A percentile compares a stretch with the other conserved stretches of the same genome.
phyloP scores from a whole-genome alignment of 2,329 filamentous ascomycete species.

The Colletotrichum plurivorum region DNA sequence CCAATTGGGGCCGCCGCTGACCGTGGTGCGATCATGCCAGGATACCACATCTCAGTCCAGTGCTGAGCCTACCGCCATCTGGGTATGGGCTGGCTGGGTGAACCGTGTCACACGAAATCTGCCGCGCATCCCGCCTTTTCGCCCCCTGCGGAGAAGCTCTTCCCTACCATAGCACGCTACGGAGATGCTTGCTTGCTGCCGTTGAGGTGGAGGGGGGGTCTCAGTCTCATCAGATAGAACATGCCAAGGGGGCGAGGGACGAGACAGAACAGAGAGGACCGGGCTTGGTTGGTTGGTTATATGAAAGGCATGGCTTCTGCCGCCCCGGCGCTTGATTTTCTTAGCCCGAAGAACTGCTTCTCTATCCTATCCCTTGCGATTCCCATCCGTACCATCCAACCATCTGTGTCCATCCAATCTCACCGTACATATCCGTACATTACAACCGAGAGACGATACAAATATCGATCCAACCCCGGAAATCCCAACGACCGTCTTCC shows the following conservation, averaged over 20 bases:
- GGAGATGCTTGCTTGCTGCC: constrained; percentile 9
- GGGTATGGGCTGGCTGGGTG: no score
- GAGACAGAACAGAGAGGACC: constrained; percentile 1
- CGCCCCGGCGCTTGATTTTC: constrained; percentile 13
- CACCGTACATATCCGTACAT: no score
- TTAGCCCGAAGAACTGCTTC: constrained; percentile 13
- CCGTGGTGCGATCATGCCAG: constrained; percentile 35
- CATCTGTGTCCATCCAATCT: no score
- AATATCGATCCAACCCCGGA: constrained; percentile 8
- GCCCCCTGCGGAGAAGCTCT: constrained; percentile 29
- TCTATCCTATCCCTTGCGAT: constrained; percentile 31
- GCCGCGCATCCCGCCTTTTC: constrained; percentile 35
- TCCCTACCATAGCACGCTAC: background rate
- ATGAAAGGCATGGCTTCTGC: constrained; percentile 37
- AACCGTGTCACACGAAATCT: constrained; percentile 28
- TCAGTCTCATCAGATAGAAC: constrained; percentile 28
- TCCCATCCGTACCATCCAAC: background rate
- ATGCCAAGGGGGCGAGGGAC: constrained; percentile 21
- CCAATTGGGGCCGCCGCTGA: constrained; percentile 31
- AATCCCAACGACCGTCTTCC: no score
- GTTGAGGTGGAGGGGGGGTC: constrained; percentile 12
- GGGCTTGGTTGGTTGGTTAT: constrained; percentile 21
- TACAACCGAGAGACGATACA: constrained; percentile 14
- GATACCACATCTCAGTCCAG: background rate
- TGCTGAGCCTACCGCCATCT: no score